Evolutionary conservation across 75 land plant species (phyloP).

Genomic region (Sequoiadendron giganteum): DNA sequence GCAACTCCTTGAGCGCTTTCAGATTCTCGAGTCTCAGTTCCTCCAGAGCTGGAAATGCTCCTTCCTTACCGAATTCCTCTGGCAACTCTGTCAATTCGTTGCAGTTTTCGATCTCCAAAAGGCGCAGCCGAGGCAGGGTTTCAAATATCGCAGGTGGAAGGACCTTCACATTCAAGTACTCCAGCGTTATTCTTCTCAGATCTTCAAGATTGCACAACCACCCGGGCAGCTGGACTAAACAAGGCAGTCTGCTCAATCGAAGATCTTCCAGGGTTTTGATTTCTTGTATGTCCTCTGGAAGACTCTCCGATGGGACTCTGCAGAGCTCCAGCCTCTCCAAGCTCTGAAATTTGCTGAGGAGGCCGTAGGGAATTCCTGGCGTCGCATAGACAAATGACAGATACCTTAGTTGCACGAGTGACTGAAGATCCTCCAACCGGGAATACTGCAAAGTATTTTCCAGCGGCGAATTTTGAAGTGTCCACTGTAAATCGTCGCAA

Average conservation of each 20-base stretch:
- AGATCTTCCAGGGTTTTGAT: not conserved
- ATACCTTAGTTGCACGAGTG: not conserved
- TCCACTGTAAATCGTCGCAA: not conserved
- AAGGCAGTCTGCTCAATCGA: not conserved
- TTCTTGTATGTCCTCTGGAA: not conserved
- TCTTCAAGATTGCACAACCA: not conserved
- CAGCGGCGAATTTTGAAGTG: not conserved
- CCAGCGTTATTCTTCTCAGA: constrained; percentile 1
- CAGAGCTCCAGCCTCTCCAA: not conserved
- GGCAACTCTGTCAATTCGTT: not conserved
- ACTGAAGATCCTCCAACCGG: not conserved
- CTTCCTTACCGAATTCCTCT: not conserved
- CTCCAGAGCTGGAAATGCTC: not conserved
- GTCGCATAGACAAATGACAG: not conserved
- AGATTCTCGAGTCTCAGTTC: not conserved
- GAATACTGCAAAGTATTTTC: not conserved
- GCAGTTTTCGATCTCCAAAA: not conserved
- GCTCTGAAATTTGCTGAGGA: not conserved
- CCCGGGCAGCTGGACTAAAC: not conserved
- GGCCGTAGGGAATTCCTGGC: not conserved
- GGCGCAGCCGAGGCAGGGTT: not conserved
- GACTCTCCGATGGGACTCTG: not conserved
- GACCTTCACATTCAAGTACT: not conserved
- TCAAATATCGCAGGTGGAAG: not conserved
- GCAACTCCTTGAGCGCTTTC: not conserved